phyloP scores from a whole-genome alignment of 169 alveolate species.

The Eimeria acervulina region DNA sequence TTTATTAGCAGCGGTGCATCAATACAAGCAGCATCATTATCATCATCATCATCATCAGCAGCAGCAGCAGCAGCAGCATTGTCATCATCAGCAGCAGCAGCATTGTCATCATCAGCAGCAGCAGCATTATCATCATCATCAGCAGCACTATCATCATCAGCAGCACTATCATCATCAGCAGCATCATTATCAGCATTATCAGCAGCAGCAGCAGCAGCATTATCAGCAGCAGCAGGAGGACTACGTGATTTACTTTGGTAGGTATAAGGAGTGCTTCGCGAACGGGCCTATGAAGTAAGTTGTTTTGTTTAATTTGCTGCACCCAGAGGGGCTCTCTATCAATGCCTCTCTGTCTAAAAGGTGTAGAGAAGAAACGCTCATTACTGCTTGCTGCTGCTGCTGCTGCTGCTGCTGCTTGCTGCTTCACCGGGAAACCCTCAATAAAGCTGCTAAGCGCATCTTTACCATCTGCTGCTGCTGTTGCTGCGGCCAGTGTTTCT shows the following conservation, averaged over 20 bases:
- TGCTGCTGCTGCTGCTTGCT: no score
- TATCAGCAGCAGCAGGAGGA: not conserved
- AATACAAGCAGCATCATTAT: not conserved
- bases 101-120: not conserved
- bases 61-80: not conserved
- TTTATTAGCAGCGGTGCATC: not conserved
- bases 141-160: no score
- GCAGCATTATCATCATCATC: no score
- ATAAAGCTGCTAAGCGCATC: not conserved
- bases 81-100: not conserved
- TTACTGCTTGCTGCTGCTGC: not conserved
- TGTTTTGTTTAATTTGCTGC: not conserved
- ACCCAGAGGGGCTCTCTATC: conserved; percentile 1
- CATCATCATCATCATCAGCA: not conserved
- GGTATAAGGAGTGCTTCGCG: not conserved
- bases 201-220: conserved; percentile 7
- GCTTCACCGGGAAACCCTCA: not conserved
- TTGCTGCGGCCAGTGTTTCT: not conserved
- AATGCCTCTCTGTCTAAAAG: not conserved
- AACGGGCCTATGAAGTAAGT: not conserved
- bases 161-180: no score
- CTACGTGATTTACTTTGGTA: not conserved
- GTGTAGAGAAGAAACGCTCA: not conserved
- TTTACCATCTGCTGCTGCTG: no score
- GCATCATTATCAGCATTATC: not conserved